Evolutionary conservation across 2,329 filamentous ascomycete genomes (phyloP), one percentile per base, ranked within the genome.

Genomic region (Fusarium sp.): DNA sequence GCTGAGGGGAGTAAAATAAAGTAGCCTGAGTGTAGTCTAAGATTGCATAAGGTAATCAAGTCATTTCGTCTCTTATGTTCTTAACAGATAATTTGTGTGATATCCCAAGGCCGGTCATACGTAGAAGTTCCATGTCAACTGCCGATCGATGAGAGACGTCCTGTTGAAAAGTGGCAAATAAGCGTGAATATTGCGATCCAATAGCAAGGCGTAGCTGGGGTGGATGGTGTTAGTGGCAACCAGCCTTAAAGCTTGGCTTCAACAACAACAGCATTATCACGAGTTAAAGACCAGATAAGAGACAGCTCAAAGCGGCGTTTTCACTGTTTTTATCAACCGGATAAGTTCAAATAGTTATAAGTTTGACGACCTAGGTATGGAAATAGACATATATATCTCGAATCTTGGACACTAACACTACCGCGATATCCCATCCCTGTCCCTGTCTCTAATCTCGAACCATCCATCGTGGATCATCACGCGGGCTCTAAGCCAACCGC

Each of bases 401-500:
- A 66, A 73, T 6, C 21, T 62, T 66, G 41, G 25, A 57, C 28
- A 28, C 41, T 20, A 18, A 30, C 21, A 14, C 30, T 49, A 41
- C 46, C 56, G 37, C 51, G 46, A 37, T 50, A 55, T 43, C 67
- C 59, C 30, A 41, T 48, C 60, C 64, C 48, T 55, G 43, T 68
- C 43, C 54, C 51, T 58, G 50, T 58, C 18, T 34, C 28, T 20
- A 54, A 59, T 63, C 66, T 64, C 60, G 49, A 71, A 68, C 59
- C 59, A 66, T 71, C 30, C 43, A 37, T 25, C 60, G 48, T 58
- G 51, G 59, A 57, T 59, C 67, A 51, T 65, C 50, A 68, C 53
- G 50, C 55, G 54, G 57, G 56, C 20, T 54, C 63, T 48, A 57
- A 59, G 50, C 30, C 58, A 63, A 53, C 58, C 64, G 73, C 72